A percentile compares a stretch with the other conserved stretches of the same genome.
Evolutionary conservation across 2,329 filamentous ascomycete genomes (phyloP).

Genomic region (Plenodomus lindquistii): DNA sequence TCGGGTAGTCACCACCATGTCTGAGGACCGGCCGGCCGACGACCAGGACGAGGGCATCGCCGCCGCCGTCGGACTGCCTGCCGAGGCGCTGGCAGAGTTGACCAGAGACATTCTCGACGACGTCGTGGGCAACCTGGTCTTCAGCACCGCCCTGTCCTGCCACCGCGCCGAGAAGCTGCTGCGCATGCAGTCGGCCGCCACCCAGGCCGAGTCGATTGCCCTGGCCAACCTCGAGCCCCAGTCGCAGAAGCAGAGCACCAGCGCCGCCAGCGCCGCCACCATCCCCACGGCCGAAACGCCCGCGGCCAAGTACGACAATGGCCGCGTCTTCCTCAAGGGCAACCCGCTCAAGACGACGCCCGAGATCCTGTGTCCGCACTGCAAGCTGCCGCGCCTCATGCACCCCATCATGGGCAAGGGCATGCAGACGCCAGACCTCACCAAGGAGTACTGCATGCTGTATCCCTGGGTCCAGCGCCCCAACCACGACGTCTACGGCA

Average conservation of each 20-base stretch:
- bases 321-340: constrained; percentile 68
- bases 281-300: constrained; percentile 61
- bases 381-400: constrained; percentile 73
- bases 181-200: constrained; percentile 65
- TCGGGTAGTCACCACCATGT: constrained; percentile 36
- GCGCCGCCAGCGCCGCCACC: constrained; percentile 50
- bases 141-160: constrained; percentile 72
- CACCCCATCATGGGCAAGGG: constrained; percentile 73
- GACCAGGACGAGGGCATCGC: constrained; percentile 31
- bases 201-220: constrained; percentile 45
- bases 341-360: constrained; percentile 72
- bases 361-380: constrained; percentile 74
- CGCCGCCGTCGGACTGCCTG: constrained; percentile 28
- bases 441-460: constrained; percentile 73
- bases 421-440: constrained; percentile 64
- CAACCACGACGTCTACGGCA: constrained; percentile 80
- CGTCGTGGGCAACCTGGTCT: constrained; percentile 74
- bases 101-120: constrained; percentile 67
- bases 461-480: constrained; percentile 76
- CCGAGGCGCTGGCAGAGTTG: constrained; percentile 38
- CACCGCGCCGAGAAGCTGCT: constrained; percentile 80
- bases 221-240: constrained; percentile 41
- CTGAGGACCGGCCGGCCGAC: constrained; percentile 41
- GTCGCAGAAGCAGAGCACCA: constrained; percentile 34
- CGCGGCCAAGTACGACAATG: constrained; percentile 72